Conservation (phyloP, 192 early-diverging fungal species). For the Backusella tarrabulga region DNA sequence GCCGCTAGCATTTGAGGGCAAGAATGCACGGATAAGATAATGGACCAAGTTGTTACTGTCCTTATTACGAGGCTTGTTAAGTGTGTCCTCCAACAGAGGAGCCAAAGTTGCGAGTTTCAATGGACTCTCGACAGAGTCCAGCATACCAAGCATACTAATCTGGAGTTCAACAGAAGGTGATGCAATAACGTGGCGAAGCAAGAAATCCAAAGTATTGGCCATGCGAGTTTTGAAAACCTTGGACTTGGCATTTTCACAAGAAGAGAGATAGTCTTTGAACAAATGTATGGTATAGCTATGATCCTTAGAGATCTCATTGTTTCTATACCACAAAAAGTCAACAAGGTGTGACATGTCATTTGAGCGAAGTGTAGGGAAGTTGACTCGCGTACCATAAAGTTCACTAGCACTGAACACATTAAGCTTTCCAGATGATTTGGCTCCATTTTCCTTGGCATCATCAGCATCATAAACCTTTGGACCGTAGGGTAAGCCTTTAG, state of each 20-base stretch:
- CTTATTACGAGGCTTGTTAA: constrained; percentile 40
- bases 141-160: constrained; percentile 51
- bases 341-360: constrained; percentile 49
- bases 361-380: constrained; percentile 57
- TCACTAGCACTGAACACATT: neutral
- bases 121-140: constrained; percentile 49
- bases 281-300: constrained; percentile 27
- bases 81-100: constrained; percentile 53
- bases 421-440: constrained; percentile 38
- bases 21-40: constrained; percentile 56
- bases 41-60: constrained; percentile 34
- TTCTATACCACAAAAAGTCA: constrained; percentile 41
- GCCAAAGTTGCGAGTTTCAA: constrained; percentile 59
- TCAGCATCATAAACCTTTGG: constrained; percentile 27
- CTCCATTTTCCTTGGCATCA: constrained; percentile 21
- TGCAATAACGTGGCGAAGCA: constrained; percentile 55
- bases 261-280: constrained; percentile 17
- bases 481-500: constrained; percentile 39
- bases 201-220: constrained; percentile 41
- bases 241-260: constrained; percentile 9
- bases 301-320: constrained; percentile 48
- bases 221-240: constrained; percentile 37
- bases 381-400: constrained; percentile 50
- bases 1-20: constrained; percentile 38
- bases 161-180: constrained; percentile 36